Conservation (phyloP, 371 early-diverging fungal genomes). For the Zopfochytrium polystomum region DNA sequence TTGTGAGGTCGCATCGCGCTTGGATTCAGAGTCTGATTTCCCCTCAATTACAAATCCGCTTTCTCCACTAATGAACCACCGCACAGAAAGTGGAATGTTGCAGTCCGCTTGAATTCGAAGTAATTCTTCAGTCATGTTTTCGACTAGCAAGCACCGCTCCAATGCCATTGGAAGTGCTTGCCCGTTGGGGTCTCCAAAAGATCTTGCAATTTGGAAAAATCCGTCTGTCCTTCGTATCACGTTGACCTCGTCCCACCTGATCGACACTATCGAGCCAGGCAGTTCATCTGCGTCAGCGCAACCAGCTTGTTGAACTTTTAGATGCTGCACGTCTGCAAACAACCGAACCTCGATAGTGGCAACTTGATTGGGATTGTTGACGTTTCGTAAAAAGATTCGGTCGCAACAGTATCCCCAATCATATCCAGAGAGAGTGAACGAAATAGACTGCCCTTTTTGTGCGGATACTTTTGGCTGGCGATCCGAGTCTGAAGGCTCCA, state of each 20-base stretch:
- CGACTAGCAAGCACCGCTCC: constrained; percentile 34
- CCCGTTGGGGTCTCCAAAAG: no score
- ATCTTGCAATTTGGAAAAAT: no score
- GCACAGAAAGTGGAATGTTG: constrained; percentile 13
- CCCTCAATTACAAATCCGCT: constrained; percentile 32
- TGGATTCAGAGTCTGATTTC: constrained; percentile 9
- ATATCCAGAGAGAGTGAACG: constrained; percentile 57
- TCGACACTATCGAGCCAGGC: no score
- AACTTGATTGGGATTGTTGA: constrained; percentile 45
- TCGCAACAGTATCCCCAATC: constrained; percentile 64
- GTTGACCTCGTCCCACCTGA: no score
- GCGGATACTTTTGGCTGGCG: no score
- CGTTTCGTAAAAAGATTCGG: constrained; percentile 19
- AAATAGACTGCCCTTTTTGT: no score
- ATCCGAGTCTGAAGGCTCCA: no score
- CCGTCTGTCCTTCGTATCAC: no score
- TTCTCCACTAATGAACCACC: constrained; percentile 32
- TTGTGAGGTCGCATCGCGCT: no score
- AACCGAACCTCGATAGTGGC: constrained; percentile 9
- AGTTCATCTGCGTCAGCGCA: no score
- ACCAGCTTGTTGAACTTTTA: neutral
- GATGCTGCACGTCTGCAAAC: constrained; percentile 11
- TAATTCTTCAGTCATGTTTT: constrained; percentile 36
- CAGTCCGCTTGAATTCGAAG: constrained; percentile 30
- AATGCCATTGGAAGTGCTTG: constrained; percentile 23